Evolutionary conservation across 2,329 filamentous ascomycete species (phyloP), one percentile per base, ranked within the genome.

Genomic region (Bipolaris sorokiniana): DNA sequence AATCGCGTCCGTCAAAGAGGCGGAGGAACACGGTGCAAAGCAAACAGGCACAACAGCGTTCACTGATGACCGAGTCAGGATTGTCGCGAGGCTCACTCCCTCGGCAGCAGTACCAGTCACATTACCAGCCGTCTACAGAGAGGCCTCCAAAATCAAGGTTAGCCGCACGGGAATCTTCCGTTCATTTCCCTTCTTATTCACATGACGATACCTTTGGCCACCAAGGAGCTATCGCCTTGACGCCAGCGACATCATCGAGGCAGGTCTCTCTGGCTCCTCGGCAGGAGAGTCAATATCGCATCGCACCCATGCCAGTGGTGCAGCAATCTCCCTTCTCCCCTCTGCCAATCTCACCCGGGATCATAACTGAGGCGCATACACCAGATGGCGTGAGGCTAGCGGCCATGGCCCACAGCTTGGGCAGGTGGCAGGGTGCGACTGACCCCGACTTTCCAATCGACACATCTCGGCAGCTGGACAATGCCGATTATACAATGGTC

Each of bases 21-120:
- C 34, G 59, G 11, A 65, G 56, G 18, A 45, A 28, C n/a, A 34
- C 26, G 10, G 41, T 51, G 15, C 51, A 53, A 4, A 47, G 23
- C 5, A 55, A 55, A 44, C 55, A 51, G 7, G 20, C 26, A 5
- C 47, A 62, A 31, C 33, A 51, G 28, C 56, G 61, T 6, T 61
- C 57, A 20, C 45, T 57, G 1, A 34, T 42, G 9, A 55, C 58
- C 6, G 58, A 59, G 9, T 2, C 50, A 6, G 53, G 41, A 3
- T 9, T 54, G 26, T 55, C 51, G 23, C 58, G 52, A 38, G 54
- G 54, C 4, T 49, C 56, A 22, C 58, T 57, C n/a, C 58, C 62
- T 18, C 58, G 63, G 7, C 15, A 45, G 9, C 52, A 41, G 13
- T 38, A 46, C 3, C 34, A 48, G 20, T 33, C n/a, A 15, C 38